Evolutionary conservation across 2,329 filamentous ascomycete genomes (phyloP).

Genomic region (Penicillium corylophilum): DNA sequence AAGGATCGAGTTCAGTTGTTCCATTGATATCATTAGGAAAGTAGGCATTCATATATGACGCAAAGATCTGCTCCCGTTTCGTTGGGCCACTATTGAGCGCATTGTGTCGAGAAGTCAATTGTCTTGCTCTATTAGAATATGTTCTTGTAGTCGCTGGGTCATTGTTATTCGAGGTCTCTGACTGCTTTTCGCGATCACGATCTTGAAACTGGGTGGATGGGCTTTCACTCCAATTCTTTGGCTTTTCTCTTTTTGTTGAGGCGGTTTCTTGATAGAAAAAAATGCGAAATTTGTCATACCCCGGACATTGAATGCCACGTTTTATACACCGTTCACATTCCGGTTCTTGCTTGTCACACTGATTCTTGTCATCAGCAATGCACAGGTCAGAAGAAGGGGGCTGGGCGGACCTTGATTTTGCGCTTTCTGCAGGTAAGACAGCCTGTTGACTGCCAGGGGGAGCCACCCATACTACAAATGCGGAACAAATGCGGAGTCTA

Average conservation of each 20-base stretch:
- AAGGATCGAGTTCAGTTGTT: conserved; percentile 4
- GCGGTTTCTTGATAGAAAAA: not conserved
- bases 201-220: not conserved
- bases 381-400: not conserved
- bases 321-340: conserved; percentile 1
- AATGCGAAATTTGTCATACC: not conserved
- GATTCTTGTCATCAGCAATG: not conserved
- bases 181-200: not conserved
- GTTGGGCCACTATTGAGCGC: not conserved
- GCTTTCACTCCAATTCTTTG: not conserved
- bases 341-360: not conserved
- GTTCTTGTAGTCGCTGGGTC: not conserved
- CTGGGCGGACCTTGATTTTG: not conserved
- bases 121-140: not conserved
- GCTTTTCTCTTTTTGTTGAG: not conserved
- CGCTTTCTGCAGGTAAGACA: conserved; percentile 1
- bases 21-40: conserved; percentile 5
- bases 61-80: conserved; percentile 6
- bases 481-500: not conserved
- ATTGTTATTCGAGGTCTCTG: not conserved
- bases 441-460: not conserved
- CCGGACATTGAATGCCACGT: not conserved
- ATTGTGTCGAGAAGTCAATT: not conserved
- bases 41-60: conserved; percentile 4
- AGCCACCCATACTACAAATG: not conserved